phyloP scores from a whole-genome alignment of 2,329 filamentous ascomycete species.

The Cryphonectria parasitica region DNA sequence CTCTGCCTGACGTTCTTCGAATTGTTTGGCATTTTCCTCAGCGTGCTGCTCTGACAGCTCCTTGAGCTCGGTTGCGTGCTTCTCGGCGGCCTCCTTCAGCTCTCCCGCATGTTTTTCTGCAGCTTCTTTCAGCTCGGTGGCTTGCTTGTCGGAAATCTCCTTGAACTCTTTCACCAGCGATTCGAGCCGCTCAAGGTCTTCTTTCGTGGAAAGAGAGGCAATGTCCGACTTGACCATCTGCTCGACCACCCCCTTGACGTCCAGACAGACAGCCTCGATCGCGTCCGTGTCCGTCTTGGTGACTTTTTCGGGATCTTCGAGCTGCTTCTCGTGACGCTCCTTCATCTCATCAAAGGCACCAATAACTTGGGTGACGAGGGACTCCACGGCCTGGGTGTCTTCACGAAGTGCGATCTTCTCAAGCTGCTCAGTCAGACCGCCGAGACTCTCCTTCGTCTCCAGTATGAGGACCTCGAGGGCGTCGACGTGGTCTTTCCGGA shows the following conservation, averaged over 20 bases:
- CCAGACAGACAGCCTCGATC: slow-evolving; percentile 79
- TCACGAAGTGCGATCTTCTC: slow-evolving; percentile 76
- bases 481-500: slow-evolving; percentile 68
- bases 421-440: slow-evolving; percentile 67
- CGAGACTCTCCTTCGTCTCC: slow-evolving; percentile 75
- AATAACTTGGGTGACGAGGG: slow-evolving; percentile 78
- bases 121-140: slow-evolving; percentile 43
- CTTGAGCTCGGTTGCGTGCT: slow-evolving; percentile 68
- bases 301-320: slow-evolving; percentile 65
- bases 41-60: slow-evolving; percentile 68
- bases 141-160: slow-evolving; percentile 66
- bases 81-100: slow-evolving; percentile 43
- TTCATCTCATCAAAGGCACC: slow-evolving; percentile 75
- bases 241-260: slow-evolving; percentile 79
- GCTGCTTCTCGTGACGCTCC: slow-evolving; percentile 55
- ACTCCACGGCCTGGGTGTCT: slow-evolving; percentile 76
- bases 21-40: slow-evolving; percentile 74
- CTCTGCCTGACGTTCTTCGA: slow-evolving; percentile 84
- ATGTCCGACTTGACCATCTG: slow-evolving; percentile 73
- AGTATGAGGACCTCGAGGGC: slow-evolving; percentile 65
- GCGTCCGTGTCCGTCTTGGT: slow-evolving; percentile 83
- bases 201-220: slow-evolving; percentile 72
- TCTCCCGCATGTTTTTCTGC: slow-evolving; percentile 21
- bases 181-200: slow-evolving; percentile 73
- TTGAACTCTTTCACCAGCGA: slow-evolving; percentile 71